Conservation (phyloP, 2,329 filamentous ascomycete genomes). For the Immersiporthe knoxdaviesiana region DNA sequence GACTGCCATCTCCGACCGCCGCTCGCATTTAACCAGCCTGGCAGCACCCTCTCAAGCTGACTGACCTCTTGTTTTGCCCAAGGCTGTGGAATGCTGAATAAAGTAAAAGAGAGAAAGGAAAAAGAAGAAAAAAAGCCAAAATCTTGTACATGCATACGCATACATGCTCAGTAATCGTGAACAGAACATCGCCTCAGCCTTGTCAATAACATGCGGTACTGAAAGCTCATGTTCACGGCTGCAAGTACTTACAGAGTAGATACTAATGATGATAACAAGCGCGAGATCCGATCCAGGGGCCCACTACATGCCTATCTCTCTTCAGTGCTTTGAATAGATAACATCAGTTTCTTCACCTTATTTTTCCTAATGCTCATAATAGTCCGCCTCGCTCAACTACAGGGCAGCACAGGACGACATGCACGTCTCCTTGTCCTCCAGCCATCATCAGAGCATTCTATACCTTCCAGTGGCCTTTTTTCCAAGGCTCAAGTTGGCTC, state of each 20-base stretch:
- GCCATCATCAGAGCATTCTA: too few species aligned
- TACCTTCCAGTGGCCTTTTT: too few species aligned
- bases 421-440: too few species aligned
- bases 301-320: slow-evolving; percentile 1
- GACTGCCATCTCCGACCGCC: not conserved
- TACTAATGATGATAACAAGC: not conserved
- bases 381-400: not conserved
- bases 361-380: not conserved
- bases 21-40: not conserved
- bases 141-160: not conserved
- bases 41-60: not conserved
- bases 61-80: not conserved
- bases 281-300: not conserved
- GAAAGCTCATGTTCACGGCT: not conserved
- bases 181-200: not conserved
- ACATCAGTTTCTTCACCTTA: not conserved
- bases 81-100: slow-evolving; percentile 4
- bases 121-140: not conserved
- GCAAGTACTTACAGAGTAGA: too few species aligned
- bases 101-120: not conserved
- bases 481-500: too few species aligned
- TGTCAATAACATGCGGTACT: not conserved
- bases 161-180: not conserved
- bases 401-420: not conserved
- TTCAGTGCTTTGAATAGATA: not conserved